A percentile compares a stretch with the other conserved stretches of the same genome.
These are phyloP conservation scores for Globisporangium alternatum DNA, from an alignment of 352 stramenopile species.

Conservation along the genomic window DNA sequence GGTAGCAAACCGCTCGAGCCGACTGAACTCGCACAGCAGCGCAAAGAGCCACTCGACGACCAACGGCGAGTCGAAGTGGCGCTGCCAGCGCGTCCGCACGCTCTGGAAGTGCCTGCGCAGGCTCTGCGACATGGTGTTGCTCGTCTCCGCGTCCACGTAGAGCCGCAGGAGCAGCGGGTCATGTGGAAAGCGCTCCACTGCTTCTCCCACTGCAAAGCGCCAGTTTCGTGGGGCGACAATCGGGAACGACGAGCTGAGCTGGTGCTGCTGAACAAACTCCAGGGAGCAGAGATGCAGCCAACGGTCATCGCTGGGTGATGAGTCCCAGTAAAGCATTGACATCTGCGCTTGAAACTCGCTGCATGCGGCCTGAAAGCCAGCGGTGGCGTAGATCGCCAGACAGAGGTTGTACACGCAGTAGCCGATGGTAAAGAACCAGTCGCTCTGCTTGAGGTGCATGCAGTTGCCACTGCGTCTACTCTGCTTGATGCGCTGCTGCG, in stretches of 20 bases:
- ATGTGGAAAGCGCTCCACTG: slow-evolving; percentile 36
- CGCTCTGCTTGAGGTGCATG: not conserved
- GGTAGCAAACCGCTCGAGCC: slow-evolving; percentile 39
- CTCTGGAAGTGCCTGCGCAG: slow-evolving; percentile 59
- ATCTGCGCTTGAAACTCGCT: slow-evolving; percentile 38
- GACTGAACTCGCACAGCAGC: slow-evolving; percentile 59
- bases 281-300: slow-evolving; percentile 48
- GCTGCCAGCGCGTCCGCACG: slow-evolving; percentile 38
- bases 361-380: slow-evolving; percentile 49
- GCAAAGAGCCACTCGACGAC: slow-evolving; percentile 76
- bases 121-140: slow-evolving; percentile 68
- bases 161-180: slow-evolving; percentile 61
- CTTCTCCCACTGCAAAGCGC: slow-evolving; percentile 34
- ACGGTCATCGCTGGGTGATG: not conserved
- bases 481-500: slow-evolving; percentile 23
- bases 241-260: slow-evolving; percentile 27
- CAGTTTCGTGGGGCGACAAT: slow-evolving; percentile 50
- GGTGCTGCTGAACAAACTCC: slow-evolving; percentile 62
- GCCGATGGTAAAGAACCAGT: slow-evolving; percentile 18
- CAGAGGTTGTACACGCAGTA: slow-evolving; percentile 70
- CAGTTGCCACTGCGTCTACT: not conserved
- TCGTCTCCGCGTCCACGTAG: slow-evolving; percentile 70
- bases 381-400: slow-evolving; percentile 43
- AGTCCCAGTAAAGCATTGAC: slow-evolving; percentile 7
- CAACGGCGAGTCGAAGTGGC: slow-evolving; percentile 61